Conservation (phyloP, 2,329 filamentous ascomycete genomes). For the Beauveria rudraprayagi region DNA sequence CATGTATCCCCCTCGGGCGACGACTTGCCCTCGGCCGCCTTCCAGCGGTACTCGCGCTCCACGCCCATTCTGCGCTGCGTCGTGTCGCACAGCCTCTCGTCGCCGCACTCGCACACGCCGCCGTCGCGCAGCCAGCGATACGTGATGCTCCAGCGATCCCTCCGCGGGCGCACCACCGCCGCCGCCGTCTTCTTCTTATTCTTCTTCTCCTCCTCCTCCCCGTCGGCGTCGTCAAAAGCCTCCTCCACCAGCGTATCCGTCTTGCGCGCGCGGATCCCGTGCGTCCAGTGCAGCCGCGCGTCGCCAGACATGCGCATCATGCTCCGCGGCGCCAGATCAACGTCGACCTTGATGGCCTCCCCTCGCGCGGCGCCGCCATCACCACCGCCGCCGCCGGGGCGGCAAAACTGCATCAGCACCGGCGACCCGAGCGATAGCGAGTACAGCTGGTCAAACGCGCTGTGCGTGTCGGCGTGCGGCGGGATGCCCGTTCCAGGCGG, state of each 20-base stretch:
- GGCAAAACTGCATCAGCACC: slow-evolving; percentile 36
- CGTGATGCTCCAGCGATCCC: slow-evolving; percentile 46
- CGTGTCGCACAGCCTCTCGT: slow-evolving; percentile 42
- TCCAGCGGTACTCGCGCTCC: slow-evolving; percentile 44
- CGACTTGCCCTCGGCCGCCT: slow-evolving; percentile 14
- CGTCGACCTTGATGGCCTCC: slow-evolving; percentile 23
- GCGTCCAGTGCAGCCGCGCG: slow-evolving; percentile 46
- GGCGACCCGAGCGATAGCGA: slow-evolving; percentile 34
- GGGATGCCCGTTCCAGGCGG: slow-evolving; percentile 52
- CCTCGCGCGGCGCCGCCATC: too few relatives aligned
- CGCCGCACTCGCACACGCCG: slow-evolving; percentile 41
- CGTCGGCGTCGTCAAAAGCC: too few relatives aligned
- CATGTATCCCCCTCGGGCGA: not conserved
- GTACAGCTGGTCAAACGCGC: slow-evolving; percentile 36
- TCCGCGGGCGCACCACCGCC: slow-evolving; percentile 33
- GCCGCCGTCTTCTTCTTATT: too few relatives aligned
- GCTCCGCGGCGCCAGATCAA: slow-evolving; percentile 40
- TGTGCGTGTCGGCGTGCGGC: slow-evolving; percentile 52
- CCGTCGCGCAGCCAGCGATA: slow-evolving; percentile 44
- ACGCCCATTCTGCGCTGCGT: slow-evolving; percentile 37
- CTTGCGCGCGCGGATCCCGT: slow-evolving; percentile 46
- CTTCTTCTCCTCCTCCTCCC: too few relatives aligned
- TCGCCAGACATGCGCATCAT: slow-evolving; percentile 45
- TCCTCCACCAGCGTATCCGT: slow-evolving; percentile 37
- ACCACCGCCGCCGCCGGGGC: slow-evolving; percentile 12